phyloP scores from a whole-genome alignment of 2,329 filamentous ascomycete genomes.

The Penicillium brasilianum region DNA sequence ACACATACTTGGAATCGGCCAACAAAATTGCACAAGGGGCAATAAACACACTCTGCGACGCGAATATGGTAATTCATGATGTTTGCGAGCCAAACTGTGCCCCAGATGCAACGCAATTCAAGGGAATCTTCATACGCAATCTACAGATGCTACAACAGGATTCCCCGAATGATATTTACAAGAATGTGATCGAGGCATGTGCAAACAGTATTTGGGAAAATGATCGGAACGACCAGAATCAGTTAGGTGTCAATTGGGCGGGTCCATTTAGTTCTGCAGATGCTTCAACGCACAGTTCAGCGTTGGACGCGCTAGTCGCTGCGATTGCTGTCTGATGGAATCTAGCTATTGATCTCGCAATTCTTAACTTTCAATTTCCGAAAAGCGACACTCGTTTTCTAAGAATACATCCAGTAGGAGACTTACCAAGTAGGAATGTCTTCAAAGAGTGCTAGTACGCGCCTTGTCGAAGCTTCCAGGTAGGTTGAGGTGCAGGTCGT shows the following conservation, averaged over 20 bases:
- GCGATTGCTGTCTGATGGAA: constrained; percentile 43
- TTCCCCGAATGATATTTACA: constrained; percentile 57
- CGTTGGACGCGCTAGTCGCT: constrained; percentile 70
- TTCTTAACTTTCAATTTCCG: neutral
- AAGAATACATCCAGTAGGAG: neutral
- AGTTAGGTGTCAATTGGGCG: constrained; percentile 68
- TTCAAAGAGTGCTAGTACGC: constrained; percentile 13
- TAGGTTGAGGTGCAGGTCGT: constrained; percentile 10
- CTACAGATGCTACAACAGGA: constrained; percentile 62
- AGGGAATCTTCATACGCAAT: constrained; percentile 72
- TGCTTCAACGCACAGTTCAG: constrained; percentile 67
- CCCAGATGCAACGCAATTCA: constrained; percentile 67
- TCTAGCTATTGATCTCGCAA: neutral
- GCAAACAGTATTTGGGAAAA: constrained; percentile 69
- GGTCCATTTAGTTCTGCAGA: constrained; percentile 62
- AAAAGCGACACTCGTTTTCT: neutral
- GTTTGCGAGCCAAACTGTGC: constrained; percentile 59
- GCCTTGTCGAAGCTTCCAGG: constrained; percentile 13
- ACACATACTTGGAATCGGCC: constrained; percentile 50
- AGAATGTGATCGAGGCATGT: constrained; percentile 63
- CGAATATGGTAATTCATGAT: constrained; percentile 59
- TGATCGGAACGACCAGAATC: constrained; percentile 56
- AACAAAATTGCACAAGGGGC: constrained; percentile 59
- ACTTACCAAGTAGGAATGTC: no score
- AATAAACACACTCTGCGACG: constrained; percentile 52